These are phyloP conservation scores for Volvox carteri DNA, from an alignment of 163 green algal species.

Conservation along the genomic window DNA sequence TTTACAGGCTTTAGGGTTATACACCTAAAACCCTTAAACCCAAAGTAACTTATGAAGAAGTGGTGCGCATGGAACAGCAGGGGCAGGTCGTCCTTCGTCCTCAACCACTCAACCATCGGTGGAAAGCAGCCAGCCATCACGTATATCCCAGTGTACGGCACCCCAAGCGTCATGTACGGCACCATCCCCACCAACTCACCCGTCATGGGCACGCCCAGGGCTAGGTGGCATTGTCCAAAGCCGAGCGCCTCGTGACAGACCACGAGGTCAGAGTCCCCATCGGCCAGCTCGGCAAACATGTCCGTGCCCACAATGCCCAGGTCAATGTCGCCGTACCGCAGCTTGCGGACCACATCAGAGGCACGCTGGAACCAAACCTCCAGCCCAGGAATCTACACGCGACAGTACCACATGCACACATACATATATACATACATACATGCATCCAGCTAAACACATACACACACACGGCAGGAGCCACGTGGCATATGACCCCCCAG, in stretches of 20 bases:
- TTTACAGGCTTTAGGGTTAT: no score
- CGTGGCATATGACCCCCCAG: background rate
- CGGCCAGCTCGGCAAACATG: slow-evolving; percentile 86
- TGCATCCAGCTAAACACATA: background rate
- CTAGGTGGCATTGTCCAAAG: slow-evolving; percentile 97
- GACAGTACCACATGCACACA: background rate
- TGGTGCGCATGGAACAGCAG: no score
- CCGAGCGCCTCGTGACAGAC: slow-evolving; percentile 90
- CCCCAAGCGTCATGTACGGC: no score
- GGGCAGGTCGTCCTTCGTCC: no score
- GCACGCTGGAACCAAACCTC: slow-evolving; percentile 97
- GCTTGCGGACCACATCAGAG: slow-evolving; percentile 87
- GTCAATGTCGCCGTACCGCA: slow-evolving; percentile 95
- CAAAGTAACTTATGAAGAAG: no score
- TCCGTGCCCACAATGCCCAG: slow-evolving; percentile 98
- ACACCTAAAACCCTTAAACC: no score
- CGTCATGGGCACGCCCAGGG: slow-evolving; percentile 91
- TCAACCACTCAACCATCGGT: no score
- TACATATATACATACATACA: background rate
- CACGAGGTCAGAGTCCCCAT: slow-evolving; percentile 58
- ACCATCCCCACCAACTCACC: no score
- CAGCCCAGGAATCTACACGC: slow-evolving; percentile 86
- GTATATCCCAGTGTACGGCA: no score
- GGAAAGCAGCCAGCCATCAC: no score
- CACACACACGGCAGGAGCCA: background rate